Evolutionary conservation across 2,329 filamentous ascomycete genomes (phyloP).

Genomic region (Dichotomopilus funicola): DNA sequence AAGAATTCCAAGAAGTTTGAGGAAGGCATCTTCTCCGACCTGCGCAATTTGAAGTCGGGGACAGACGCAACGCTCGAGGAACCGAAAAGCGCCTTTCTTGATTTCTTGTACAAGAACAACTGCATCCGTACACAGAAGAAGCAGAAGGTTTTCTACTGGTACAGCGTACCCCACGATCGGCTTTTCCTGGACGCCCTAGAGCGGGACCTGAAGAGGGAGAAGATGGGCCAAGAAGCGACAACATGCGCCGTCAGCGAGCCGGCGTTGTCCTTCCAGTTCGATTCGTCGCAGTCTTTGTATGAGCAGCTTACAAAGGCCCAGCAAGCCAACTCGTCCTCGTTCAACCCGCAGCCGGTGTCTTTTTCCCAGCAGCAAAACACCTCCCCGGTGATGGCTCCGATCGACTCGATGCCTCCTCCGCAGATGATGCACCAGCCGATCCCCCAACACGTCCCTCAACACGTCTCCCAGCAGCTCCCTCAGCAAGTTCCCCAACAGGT

Average conservation of each 20-base stretch:
- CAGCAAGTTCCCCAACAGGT: slow-evolving; percentile 34
- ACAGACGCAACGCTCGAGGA: slow-evolving; percentile 97
- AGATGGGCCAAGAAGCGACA: slow-evolving; percentile 98
- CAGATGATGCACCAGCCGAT: slow-evolving; percentile 47
- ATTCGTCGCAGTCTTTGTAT: slow-evolving; percentile 97
- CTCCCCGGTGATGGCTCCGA: slow-evolving; percentile 81
- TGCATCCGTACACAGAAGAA: slow-evolving; percentile 99
- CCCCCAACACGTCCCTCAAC: neutral
- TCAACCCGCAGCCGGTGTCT: slow-evolving; percentile 68
- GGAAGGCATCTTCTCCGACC: slow-evolving; percentile 97
- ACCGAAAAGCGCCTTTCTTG: slow-evolving; percentile 95
- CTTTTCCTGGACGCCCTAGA: slow-evolving; percentile 96
- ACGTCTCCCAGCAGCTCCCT: slow-evolving; percentile 40
- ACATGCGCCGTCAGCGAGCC: slow-evolving; percentile 96
- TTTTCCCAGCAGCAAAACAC: slow-evolving; percentile 71
- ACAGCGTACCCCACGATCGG: slow-evolving; percentile 95
- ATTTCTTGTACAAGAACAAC: slow-evolving; percentile 99
- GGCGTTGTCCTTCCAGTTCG: slow-evolving; percentile 96
- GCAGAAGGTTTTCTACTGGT: slow-evolving; percentile 99
- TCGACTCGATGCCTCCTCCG: slow-evolving; percentile 83
- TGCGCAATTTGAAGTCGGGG: slow-evolving; percentile 96
- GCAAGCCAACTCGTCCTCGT: slow-evolving; percentile 96
- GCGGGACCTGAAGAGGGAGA: slow-evolving; percentile 95
- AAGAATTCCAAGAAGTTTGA: slow-evolving; percentile 99
- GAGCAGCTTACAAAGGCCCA: slow-evolving; percentile 99